Base-by-base conservation (phyloP, 345 rosid species). In the Eucalyptus cladocalyx region DNA sequence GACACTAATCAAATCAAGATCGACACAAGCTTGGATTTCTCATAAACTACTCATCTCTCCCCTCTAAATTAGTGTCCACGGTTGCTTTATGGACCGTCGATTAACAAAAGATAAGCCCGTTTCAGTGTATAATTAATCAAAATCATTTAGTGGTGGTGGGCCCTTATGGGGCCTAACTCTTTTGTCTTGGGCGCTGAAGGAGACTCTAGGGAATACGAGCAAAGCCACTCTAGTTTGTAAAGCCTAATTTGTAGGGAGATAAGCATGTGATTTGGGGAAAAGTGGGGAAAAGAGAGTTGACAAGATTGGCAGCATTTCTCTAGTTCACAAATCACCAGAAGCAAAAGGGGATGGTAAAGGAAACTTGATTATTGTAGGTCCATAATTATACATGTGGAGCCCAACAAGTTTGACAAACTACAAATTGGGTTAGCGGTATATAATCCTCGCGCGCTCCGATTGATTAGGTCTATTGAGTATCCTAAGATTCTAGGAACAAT, bases 141-240 rank as follows among this genome's bases (percentile, higher is more conserved):
- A 76, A 51, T 43, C n/a, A 53, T 87, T 89, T 87, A 86, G 87
- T 86, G 86, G 89, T 90, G 92, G 95, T 89, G 93, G 92, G 92
- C 88, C 93, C 34, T 28, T 88, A 56, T 56, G 32, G 89, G 88
- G 87, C 58, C 89, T 45, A 89, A 88, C 88, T 90, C 81, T 91
- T 90, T 58, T 88, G 88, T 54, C 88, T 87, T 21, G 51, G 91
- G 69, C 87, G 87, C 69, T 30, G 72, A 88, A 87, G 58, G 21
- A 89, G 47, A 34, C 89, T 67, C 34, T 65, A 76, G 86, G 86
- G n/a, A 87, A 62, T 13, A 62, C 69, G 62, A 87, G 40, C 87
- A 87, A 87, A 51, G 72, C 86, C 89, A 89, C 50, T 87, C 76
- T 88, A 49, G 87, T 51, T 85, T 56, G 18, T 47, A 90, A 90